Evolutionary conservation across 257 asterid species (phyloP).

Genomic region (Echium plantagineum): DNA sequence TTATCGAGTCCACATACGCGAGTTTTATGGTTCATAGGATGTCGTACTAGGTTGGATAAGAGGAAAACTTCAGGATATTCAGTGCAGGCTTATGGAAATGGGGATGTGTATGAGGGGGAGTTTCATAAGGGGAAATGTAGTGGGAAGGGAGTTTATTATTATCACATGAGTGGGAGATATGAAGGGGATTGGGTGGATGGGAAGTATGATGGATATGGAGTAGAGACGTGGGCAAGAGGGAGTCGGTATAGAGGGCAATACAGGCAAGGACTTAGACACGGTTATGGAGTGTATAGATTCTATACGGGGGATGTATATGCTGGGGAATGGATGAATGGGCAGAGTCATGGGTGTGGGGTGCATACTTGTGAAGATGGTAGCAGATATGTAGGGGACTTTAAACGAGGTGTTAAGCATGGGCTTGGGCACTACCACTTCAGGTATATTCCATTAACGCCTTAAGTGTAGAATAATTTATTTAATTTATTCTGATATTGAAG

Average conservation of each 20-base stretch:
- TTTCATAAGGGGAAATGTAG: constrained; percentile 33
- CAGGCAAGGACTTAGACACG: constrained; percentile 35
- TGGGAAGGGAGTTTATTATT: constrained; percentile 38
- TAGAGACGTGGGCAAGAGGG: constrained; percentile 50
- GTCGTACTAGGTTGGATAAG: constrained; percentile 9
- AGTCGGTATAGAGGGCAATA: constrained; percentile 40
- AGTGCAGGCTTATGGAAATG: constrained; percentile 32
- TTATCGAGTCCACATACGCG: constrained; percentile 10
- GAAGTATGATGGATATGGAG: constrained; percentile 39
- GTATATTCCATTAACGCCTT: constrained; percentile 2
- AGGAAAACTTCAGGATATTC: constrained; percentile 18
- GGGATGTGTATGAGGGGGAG: constrained; percentile 39
- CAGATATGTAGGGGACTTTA: constrained; percentile 34
- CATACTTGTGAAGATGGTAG: constrained; percentile 44
- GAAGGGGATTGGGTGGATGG: constrained; percentile 51
- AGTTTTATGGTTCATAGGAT: constrained; percentile 30
- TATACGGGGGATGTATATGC: constrained; percentile 40
- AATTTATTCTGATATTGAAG: not conserved
- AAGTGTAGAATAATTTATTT: not conserved
- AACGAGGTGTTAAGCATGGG: constrained; percentile 48
- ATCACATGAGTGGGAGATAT: constrained; percentile 23
- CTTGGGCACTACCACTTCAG: constrained; percentile 44
- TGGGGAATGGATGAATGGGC: constrained; percentile 47
- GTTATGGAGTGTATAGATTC: constrained; percentile 35
- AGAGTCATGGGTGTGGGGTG: constrained; percentile 37